phyloP scores from a whole-genome alignment of 2,329 filamentous ascomycete genomes.

The Clonostachys byssicola region DNA sequence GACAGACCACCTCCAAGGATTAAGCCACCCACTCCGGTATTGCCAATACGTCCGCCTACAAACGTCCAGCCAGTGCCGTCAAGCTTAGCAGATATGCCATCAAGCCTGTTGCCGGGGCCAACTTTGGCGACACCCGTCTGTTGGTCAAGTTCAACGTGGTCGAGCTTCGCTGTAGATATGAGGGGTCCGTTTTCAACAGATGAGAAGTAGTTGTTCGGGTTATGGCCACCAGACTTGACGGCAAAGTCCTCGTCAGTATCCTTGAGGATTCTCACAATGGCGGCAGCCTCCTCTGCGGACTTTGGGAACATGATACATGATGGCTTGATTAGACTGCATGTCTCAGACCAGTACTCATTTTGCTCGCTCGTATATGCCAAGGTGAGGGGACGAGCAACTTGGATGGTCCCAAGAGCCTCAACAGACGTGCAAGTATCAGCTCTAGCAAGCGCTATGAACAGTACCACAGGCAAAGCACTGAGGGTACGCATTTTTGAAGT shows the following conservation, averaged over 20 bases:
- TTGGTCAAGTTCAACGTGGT: conserved; percentile 31
- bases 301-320: conserved; percentile 41
- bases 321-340: conserved; percentile 1
- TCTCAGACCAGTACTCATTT: conserved; percentile 4
- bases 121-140: conserved; percentile 31
- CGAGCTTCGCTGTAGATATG: conserved; percentile 40
- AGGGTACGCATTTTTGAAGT: neutral
- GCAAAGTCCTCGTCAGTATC: conserved; percentile 41
- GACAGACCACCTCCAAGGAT: conserved; percentile 15
- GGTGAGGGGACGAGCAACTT: conserved; percentile 9
- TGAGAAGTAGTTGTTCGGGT: conserved; percentile 46
- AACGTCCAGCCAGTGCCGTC: conserved; percentile 23
- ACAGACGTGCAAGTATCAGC: conserved; percentile 1
- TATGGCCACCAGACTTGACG: conserved; percentile 53
- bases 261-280: conserved; percentile 41
- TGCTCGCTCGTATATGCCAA: conserved; percentile 28
- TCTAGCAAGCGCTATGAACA: neutral
- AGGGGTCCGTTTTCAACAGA: conserved; percentile 43
- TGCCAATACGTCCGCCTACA: neutral
- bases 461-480: neutral
- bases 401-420: neutral
- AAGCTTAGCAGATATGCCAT: conserved; percentile 30
- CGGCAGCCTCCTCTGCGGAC: conserved; percentile 44
- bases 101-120: conserved; percentile 40
- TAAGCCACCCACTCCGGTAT: conserved; percentile 14